Percentiles rank a stretch among this genome's conserved stretches.
phyloP scores from a whole-genome alignment of 352 stramenopile genomes.

The Pythium apleroticum region DNA sequence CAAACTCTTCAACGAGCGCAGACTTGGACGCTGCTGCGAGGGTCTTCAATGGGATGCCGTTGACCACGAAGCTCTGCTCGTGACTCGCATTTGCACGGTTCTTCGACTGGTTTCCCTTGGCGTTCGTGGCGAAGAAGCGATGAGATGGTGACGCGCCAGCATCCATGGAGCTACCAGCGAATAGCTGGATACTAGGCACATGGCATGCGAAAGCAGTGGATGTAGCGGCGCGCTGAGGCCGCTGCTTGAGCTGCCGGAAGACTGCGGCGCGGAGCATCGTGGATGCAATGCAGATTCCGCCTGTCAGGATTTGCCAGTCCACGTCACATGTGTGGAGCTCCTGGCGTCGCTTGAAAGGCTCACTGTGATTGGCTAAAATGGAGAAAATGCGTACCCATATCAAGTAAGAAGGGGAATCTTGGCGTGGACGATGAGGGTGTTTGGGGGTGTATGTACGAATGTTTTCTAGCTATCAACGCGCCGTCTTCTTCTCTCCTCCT shows the following conservation, averaged over 20 bases:
- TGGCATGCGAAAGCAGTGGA: not conserved
- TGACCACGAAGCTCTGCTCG: not conserved
- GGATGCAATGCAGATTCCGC: too few species aligned
- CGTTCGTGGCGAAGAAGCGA: not conserved
- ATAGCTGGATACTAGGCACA: not conserved
- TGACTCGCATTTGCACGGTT: not conserved
- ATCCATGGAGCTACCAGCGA: not conserved
- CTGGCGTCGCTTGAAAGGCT: not conserved
- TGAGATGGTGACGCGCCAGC: not conserved
- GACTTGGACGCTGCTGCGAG: not conserved
- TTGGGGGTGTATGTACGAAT: not conserved
- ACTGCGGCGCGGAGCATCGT: not conserved
- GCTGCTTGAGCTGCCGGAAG: not conserved
- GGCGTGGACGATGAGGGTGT: not conserved
- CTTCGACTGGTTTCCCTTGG: not conserved
- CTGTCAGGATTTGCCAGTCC: not conserved
- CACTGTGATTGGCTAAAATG: not conserved
- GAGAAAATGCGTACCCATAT: not conserved
- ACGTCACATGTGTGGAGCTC: constrained; percentile 2
- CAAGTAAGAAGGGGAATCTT: not conserved
- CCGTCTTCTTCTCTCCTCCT: not conserved
- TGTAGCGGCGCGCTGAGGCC: not conserved
- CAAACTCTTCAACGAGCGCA: constrained; percentile 1
- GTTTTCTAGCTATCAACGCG: constrained; percentile 1
- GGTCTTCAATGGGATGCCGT: not conserved